Evolutionary conservation across 2,329 filamentous ascomycete species (phyloP), one percentile per base, ranked within the genome.

Genomic region (Trichoderma oligosporum): DNA sequence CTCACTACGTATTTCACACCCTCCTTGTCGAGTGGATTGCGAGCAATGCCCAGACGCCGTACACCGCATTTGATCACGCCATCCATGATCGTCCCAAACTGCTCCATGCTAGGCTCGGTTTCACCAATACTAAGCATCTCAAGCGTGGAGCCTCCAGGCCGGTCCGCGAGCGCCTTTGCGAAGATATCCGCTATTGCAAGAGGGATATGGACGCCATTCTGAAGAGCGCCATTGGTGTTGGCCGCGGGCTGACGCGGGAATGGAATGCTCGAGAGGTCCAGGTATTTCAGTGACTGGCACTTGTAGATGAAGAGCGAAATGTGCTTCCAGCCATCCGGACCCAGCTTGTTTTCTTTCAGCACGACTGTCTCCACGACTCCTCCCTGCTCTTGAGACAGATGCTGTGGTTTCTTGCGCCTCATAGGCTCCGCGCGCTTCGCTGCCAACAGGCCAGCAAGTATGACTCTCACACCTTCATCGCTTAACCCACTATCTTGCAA

Each of bases 341-440:
- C 88, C 59, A 97, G 86, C 66, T 91, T 93, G 68, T 97, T 97
- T 73, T 95, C 91, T 73, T 95, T 96, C 39, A 99, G 74, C 1
- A 90, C 88, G 6, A 99, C 75, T 61, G 91, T 88, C 74, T 97
- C 91, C 4, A 97, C 83, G 1, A 95, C 84, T 14, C 91, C 91
- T 46, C 83, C 82, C 51, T 82, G 79, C 2, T 78, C 74, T 11
- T 74, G 72, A 1, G 70, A 58, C 7, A 75, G 74, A 20, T 74
- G 72, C 7, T 69, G 66, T 18, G 73, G 75, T 65, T 75, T 82
- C 55, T 77, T 76, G 58, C 77, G 80, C 65, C 78, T 80, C 55
- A 77, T 74, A 54, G 35, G 57, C 11, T 83, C 81, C 3, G 86
- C 81, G 58, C 81, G 84, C 66, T 87, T 94, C 2, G 89, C 88